These are phyloP conservation scores for Rhizopogon roseolus DNA, from an alignment of 768 basidiomycete species.

Conservation along the genomic window DNA sequence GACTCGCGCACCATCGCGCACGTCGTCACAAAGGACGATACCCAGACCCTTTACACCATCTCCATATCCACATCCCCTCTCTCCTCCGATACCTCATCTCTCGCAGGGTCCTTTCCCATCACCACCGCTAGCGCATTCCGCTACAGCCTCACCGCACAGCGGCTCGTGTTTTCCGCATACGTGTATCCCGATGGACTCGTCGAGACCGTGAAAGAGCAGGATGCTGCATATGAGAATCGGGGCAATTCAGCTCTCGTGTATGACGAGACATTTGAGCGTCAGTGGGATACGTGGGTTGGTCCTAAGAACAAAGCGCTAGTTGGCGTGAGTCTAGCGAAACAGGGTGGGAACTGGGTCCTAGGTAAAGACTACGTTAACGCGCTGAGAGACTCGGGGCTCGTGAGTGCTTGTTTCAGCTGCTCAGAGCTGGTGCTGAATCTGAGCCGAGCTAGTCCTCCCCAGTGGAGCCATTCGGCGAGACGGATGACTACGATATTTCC, in stretches of 20 bases:
- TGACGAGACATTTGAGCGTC: slow-evolving; percentile 63
- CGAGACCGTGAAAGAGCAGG: slow-evolving; percentile 60
- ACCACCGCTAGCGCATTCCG: slow-evolving; percentile 68
- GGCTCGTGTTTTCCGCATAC: slow-evolving; percentile 81
- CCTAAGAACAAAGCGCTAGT: slow-evolving; percentile 73
- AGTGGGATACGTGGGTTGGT: slow-evolving; percentile 77
- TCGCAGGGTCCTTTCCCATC: slow-evolving; percentile 66
- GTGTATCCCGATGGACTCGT: slow-evolving; percentile 78
- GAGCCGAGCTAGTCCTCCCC: slow-evolving; percentile 48
- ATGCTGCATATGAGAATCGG: slow-evolving; percentile 66
- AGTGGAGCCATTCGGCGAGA: slow-evolving; percentile 85
- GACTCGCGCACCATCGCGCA: slow-evolving; percentile 66
- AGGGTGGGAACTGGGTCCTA: slow-evolving; percentile 47
- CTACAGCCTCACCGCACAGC: slow-evolving; percentile 47
- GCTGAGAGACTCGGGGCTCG: slow-evolving; percentile 65
- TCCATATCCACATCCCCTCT: slow-evolving; percentile 38
- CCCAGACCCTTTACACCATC: slow-evolving; percentile 55
- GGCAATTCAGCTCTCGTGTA: slow-evolving; percentile 73
- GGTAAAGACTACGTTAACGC: slow-evolving; percentile 52
- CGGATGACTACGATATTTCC: slow-evolving; percentile 77
- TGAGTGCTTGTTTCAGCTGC: slow-evolving; percentile 18
- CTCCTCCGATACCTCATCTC: slow-evolving; percentile 32
- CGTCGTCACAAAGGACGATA: slow-evolving; percentile 48
- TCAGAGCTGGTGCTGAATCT: neutral
- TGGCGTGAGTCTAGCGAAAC: slow-evolving; percentile 51